These are phyloP conservation scores for Didymella sp. DNA, from an alignment of 2,329 filamentous ascomycete genomes.

Conservation along the genomic window DNA sequence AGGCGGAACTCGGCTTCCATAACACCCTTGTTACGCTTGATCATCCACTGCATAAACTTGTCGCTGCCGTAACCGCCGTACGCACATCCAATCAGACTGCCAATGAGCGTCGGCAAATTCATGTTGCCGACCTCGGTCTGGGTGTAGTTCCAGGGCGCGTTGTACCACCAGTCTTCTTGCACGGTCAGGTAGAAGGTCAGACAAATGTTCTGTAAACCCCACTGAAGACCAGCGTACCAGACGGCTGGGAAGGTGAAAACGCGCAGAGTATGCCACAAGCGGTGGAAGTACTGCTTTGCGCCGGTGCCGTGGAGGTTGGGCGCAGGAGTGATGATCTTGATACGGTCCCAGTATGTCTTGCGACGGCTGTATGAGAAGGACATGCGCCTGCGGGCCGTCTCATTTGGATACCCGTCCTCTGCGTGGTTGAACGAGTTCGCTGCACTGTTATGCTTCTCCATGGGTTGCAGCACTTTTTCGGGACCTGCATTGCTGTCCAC, in stretches of 20 bases:
- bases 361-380: conserved; percentile 21
- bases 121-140: conserved; percentile 63
- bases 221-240: conserved; percentile 64
- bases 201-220: conserved; percentile 67
- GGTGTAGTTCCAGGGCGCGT: conserved; percentile 62
- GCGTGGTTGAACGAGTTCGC: conserved; percentile 9
- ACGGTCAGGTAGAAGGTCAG: conserved; percentile 66
- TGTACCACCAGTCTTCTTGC: conserved; percentile 64
- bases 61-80: conserved; percentile 66
- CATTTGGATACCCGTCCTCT: conserved; percentile 5
- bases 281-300: conserved; percentile 61
- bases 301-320: conserved; percentile 62
- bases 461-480: conserved; percentile 17
- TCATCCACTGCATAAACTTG: conserved; percentile 63
- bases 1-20: conserved; percentile 64
- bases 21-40: conserved; percentile 60
- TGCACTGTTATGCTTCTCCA: conserved; percentile 13
- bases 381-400: conserved; percentile 26
- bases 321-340: conserved; percentile 63
- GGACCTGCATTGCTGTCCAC: neutral
- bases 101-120: conserved; percentile 64
- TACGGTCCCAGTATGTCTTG: conserved; percentile 63
- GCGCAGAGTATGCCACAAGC: conserved; percentile 63
- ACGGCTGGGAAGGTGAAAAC: conserved; percentile 66
- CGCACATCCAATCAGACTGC: conserved; percentile 62